Conservation (phyloP, 768 basidiomycete species). For the Tulasnella sp. region DNA sequence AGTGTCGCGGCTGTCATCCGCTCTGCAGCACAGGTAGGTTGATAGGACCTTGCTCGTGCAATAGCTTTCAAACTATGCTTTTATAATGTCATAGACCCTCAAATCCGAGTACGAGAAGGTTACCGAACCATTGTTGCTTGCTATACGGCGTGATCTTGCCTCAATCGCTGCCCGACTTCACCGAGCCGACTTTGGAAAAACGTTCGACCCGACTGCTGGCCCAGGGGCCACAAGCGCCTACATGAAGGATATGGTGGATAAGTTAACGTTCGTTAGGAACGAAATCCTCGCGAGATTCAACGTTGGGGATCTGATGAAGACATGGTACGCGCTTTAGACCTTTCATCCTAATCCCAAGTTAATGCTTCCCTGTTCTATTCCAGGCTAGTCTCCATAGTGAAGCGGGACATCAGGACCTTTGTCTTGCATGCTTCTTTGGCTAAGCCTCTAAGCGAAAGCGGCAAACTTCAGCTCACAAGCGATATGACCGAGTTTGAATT, state of each 20-base stretch:
- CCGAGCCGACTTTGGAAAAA: conserved; percentile 67
- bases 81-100: conserved; percentile 33
- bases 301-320: conserved; percentile 56
- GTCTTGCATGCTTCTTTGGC: conserved; percentile 91
- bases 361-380: background rate
- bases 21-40: conserved; percentile 47
- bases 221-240: conserved; percentile 68
- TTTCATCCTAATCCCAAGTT: background rate
- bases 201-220: conserved; percentile 50
- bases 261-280: conserved; percentile 65
- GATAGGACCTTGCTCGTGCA: background rate
- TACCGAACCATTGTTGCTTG: conserved; percentile 47
- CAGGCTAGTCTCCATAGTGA: conserved; percentile 57
- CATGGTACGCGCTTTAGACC: conserved; percentile 50
- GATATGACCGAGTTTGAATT: conserved; percentile 98
- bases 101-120: conserved; percentile 41
- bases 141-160: conserved; percentile 70
- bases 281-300: conserved; percentile 63
- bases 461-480: conserved; percentile 86
- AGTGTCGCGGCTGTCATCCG: conserved; percentile 43
- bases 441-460: conserved; percentile 79
- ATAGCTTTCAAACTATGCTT: background rate
- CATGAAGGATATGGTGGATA: conserved; percentile 86
- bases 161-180: conserved; percentile 76
- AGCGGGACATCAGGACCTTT: conserved; percentile 74